Percentiles rank a stretch among this genome's conserved stretches.
phyloP scores from a whole-genome alignment of 345 rosid species.

The Populus ilicifolia region DNA sequence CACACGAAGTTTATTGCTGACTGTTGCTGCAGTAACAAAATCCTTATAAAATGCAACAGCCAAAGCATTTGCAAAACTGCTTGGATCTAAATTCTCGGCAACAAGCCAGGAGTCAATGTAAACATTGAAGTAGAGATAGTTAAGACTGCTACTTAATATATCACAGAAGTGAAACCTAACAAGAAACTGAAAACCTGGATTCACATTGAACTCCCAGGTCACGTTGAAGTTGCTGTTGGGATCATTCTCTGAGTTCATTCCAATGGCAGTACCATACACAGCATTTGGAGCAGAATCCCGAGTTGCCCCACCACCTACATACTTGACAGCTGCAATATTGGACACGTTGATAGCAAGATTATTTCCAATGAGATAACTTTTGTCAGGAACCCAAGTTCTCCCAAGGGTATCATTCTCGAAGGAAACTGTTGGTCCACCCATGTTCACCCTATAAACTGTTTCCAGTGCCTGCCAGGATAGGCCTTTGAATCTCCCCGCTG shows the following conservation, averaged over 20 bases:
- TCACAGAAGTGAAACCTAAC: constrained; percentile 88
- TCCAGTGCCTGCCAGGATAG: constrained; percentile 58
- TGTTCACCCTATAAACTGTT: constrained; percentile 72
- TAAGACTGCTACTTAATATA: constrained; percentile 44
- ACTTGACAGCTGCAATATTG: constrained; percentile 48
- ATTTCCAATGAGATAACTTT: constrained; percentile 28
- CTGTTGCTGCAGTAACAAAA: constrained; percentile 36
- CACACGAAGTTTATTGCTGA: constrained; percentile 43
- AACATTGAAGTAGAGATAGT: constrained; percentile 70
- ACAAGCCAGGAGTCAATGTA: constrained; percentile 53
- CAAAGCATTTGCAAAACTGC: constrained; percentile 26
- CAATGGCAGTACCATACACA: constrained; percentile 66
- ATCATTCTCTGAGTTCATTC: constrained; percentile 49
- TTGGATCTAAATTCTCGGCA: constrained; percentile 47
- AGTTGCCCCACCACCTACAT: constrained; percentile 46
- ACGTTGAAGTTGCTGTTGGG: constrained; percentile 66
- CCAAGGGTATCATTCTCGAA: constrained; percentile 60
- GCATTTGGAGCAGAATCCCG: constrained; percentile 50
- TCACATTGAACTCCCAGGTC: constrained; percentile 71
- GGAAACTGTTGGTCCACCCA: constrained; percentile 72
- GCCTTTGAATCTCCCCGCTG: constrained; percentile 39
- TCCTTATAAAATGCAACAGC: constrained; percentile 53
- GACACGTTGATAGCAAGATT: constrained; percentile 41
- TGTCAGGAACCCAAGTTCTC: constrained; percentile 78
- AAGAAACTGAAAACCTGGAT: constrained; percentile 62